Evolutionary conservation across 345 rosid species (phyloP).

Genomic region (Firmiana major): DNA sequence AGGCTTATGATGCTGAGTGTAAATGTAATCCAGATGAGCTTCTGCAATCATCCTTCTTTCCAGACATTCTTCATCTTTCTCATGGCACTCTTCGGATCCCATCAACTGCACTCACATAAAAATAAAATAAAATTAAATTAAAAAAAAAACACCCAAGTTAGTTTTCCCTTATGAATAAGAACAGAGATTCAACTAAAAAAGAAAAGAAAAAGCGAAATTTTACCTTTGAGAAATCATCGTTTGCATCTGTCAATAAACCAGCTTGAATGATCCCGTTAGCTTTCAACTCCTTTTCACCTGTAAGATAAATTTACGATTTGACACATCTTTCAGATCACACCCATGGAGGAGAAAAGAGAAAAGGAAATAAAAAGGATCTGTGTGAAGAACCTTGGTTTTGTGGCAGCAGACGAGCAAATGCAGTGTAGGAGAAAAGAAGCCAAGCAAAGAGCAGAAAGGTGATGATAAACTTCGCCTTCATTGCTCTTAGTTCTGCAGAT

Average conservation of each 20-base stretch:
- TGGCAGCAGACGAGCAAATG: constrained; percentile 28
- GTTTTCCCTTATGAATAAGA: not conserved
- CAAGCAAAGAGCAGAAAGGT: constrained; percentile 18
- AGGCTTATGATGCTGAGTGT: constrained; percentile 65
- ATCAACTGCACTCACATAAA: constrained; percentile 34
- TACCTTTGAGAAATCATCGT: constrained; percentile 28
- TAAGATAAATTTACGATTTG: not conserved
- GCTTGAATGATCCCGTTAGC: not conserved
- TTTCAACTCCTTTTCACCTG: constrained; percentile 17
- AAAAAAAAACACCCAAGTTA: too few relatives aligned
- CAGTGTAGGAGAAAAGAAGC: constrained; percentile 7
- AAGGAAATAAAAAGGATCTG: not conserved
- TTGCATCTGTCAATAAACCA: not conserved
- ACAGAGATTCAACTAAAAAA: not conserved
- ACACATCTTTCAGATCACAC: not conserved
- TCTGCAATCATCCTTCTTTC: constrained; percentile 65
- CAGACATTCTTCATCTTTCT: constrained; percentile 52
- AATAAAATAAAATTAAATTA: not conserved
- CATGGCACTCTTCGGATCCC: constrained; percentile 53
- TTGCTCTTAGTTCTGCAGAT: not conserved
- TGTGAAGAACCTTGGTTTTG: constrained; percentile 20
- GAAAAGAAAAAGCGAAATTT: not conserved
- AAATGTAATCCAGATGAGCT: constrained; percentile 81
- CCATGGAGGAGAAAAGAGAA: not conserved
- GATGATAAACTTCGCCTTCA: constrained; percentile 16